Conservation (phyloP, 306 rosid species). For the Prunus mongolica region DNA sequence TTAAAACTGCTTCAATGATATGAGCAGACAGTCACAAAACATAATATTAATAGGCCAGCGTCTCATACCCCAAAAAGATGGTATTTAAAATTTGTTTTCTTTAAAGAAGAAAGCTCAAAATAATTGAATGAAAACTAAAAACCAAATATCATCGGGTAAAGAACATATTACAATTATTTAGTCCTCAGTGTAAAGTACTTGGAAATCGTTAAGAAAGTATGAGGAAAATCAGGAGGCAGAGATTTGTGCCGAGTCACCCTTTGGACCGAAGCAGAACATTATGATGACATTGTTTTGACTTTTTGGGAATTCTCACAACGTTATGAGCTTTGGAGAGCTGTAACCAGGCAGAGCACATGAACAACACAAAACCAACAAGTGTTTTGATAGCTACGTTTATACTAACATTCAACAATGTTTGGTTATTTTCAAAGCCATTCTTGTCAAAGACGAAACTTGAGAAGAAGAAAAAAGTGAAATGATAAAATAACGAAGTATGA, state of each 20-base stretch:
- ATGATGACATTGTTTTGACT: neutral
- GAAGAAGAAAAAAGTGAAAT: neutral
- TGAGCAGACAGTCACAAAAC: neutral
- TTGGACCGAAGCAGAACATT: neutral
- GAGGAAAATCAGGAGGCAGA: neutral
- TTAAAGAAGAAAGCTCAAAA: neutral
- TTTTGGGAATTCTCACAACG: neutral
- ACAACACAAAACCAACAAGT: neutral
- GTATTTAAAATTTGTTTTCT: neutral
- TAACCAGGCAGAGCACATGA: neutral
- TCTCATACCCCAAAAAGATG: neutral
- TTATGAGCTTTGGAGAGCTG: too few relatives aligned
- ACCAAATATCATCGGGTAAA: neutral
- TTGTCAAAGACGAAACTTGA: neutral
- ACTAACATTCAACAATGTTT: too few relatives aligned
- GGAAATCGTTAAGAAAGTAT: neutral
- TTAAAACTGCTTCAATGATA: neutral
- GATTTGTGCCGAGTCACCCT: neutral
- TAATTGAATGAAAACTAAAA: neutral
- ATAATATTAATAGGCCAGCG: neutral
- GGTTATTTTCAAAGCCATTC: neutral
- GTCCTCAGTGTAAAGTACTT: neutral
- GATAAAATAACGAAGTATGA: neutral
- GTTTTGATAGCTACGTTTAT: neutral
- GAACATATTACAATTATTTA: neutral